Evolutionary conservation across 1,284 basidiomycete species (phyloP), one percentile per base, ranked within the genome.

Genomic region (Inonotus obliquus): DNA sequence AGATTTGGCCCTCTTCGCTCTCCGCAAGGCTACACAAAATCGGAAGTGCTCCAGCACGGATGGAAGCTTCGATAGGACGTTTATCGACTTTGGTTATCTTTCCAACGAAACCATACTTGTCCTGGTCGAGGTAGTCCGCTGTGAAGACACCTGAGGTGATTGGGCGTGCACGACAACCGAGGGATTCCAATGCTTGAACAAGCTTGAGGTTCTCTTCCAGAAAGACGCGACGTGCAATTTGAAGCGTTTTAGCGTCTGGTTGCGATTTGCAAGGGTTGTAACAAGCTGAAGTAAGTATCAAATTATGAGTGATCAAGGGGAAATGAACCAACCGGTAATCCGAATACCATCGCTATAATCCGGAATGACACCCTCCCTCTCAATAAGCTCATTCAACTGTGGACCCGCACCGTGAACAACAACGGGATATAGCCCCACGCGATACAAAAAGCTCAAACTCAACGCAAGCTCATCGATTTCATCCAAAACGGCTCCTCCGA

Each of bases 321-420:
- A 49, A 19, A 38, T 45, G 11, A 29, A 76, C 84, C 60, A 60
- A 91, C 91, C 89, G 60, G 95, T 98, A 67, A 97, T 93, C 57
- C 95, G 86, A 70, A 97, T 97, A 51, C 95, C 95, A 70, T 96
- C 94, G 67, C 93, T 94, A 76, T 97, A 97, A 76, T 97, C 94
- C 0, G 95, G 94, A 45, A 94, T 82, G 54, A 97, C 86, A 41
- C 95, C 95, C 71, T 92, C 94, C 27, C 84, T 76, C 71, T 97
- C 94, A 66, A 98, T 87, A 67, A 96, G 91, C 66, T 88, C 86
- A 77, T 98, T 98, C 72, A 96, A 77, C 73, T 96, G 94, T 44
- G 94, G 94, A n/a, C 94, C 94, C 64, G 89, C 95, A 56, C 95
- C 95, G 77, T 98, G 95, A 6, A 97, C 83, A 52, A 98, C 87